Conservation (phyloP, 352 stramenopile species). For the Thraustochytrium sp. region DNA sequence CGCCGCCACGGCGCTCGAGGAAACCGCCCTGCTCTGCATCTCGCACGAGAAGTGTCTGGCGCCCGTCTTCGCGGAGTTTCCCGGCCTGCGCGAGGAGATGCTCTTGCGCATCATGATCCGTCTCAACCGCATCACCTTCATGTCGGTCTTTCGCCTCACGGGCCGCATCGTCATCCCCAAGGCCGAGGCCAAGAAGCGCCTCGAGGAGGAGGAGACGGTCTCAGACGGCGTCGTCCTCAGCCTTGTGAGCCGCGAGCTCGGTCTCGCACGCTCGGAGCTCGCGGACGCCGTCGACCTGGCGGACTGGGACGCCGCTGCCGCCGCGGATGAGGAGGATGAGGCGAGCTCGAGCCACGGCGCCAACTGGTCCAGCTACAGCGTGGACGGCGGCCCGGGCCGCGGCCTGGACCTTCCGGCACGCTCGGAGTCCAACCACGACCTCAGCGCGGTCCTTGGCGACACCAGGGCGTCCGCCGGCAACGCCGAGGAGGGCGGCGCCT, state of each 20-base stretch:
- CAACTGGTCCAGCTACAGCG: background rate
- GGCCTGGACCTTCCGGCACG: background rate
- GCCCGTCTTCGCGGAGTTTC: background rate
- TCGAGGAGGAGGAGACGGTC: background rate
- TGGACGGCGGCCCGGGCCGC: background rate
- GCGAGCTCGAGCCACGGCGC: too few species aligned
- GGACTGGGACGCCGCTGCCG: background rate
- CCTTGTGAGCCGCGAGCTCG: background rate
- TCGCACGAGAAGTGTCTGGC: background rate
- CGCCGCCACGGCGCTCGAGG: background rate
- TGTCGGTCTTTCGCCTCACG: conserved; percentile 25
- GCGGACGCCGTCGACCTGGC: background rate
- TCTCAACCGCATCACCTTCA: conserved; percentile 40
- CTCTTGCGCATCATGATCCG: conserved; percentile 30
- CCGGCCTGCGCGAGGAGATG: background rate
- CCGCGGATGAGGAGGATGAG: background rate
- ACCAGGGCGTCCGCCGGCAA: too few species aligned
- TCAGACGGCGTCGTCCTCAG: background rate
- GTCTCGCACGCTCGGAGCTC: conserved; percentile 1
- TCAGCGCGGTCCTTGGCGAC: too few species aligned
- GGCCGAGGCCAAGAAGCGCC: background rate
- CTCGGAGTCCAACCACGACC: background rate
- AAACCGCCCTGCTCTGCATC: background rate
- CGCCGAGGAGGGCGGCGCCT: too few species aligned
- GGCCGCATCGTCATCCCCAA: conserved; percentile 29